Conservation (phyloP, 2,329 filamentous ascomycete species). For the Aspergillus viridinutans region DNA sequence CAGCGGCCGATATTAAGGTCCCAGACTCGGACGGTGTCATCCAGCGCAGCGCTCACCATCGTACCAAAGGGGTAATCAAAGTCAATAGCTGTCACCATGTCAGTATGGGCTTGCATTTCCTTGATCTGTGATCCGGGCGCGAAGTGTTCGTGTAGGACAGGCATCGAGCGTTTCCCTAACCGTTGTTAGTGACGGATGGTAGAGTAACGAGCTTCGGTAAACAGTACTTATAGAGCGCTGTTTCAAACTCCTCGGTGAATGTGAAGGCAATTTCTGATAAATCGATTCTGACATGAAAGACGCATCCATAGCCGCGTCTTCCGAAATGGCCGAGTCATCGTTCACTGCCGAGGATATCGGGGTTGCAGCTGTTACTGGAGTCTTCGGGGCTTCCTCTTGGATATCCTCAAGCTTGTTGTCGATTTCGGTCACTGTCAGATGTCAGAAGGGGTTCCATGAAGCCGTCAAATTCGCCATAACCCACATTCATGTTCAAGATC, state of each 20-base stretch:
- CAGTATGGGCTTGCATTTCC: slow-evolving; percentile 82
- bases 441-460: slow-evolving; percentile 1
- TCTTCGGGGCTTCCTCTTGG: slow-evolving; percentile 46
- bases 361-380: slow-evolving; percentile 30
- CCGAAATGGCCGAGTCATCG: slow-evolving; percentile 51
- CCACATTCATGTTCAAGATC: slow-evolving; percentile 82
- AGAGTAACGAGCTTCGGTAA: not conserved
- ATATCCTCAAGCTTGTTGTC: slow-evolving; percentile 61
- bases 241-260: slow-evolving; percentile 54
- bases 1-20: slow-evolving; percentile 90
- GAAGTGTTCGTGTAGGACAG: slow-evolving; percentile 91
- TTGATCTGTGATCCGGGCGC: slow-evolving; percentile 83
- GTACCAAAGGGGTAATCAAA: slow-evolving; percentile 98
- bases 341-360: slow-evolving; percentile 34
- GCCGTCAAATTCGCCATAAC: slow-evolving; percentile 28
- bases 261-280: slow-evolving; percentile 81
- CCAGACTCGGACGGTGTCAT: slow-evolving; percentile 94
- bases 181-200: slow-evolving; percentile 33
- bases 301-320: slow-evolving; percentile 49
- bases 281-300: slow-evolving; percentile 97
- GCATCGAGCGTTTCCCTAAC: slow-evolving; percentile 69
- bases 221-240: slow-evolving; percentile 40
- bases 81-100: slow-evolving; percentile 83
- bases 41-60: slow-evolving; percentile 84
- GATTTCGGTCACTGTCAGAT: slow-evolving; percentile 49